Base-by-base conservation (phyloP, 805 yeast species). In the Ogataea salicorniae region DNA sequence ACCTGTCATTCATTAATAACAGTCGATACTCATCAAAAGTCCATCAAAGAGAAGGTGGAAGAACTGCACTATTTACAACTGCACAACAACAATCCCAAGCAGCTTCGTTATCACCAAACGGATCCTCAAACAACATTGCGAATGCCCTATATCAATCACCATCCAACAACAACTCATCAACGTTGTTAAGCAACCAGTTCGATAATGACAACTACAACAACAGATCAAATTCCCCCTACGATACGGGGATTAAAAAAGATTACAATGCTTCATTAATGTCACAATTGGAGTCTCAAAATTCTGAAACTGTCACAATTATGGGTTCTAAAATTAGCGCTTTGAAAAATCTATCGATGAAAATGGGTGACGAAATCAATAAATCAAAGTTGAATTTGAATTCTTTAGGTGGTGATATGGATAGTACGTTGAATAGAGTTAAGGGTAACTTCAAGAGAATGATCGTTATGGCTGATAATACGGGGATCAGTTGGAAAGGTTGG, bases 401-500 rank as follows among this genome's bases (percentile, higher is more conserved):
- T 1, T 47, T 67, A 4, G 60, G 65, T 7, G 57, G 58, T 15
- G 67, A 66, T 49, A 59, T 68, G 64, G 63, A 63, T 29, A 39
- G 51, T 11, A 58, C 67, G 0, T 63, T 77, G 17, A 57, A 63
- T 2, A 68, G 70, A 47, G 71, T 84, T 44, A 77, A 76, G 51
- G 70, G 68, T 42, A 82, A 84, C 3, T 74, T 75, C 65, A 69
- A 68, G 42, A 71, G 76, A 37, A 79, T 84, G 87, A 65, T 79
- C 65, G 65, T 71, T 3, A 80, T 84, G 80, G 87, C 87, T 4
- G 76, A 78, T 52, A 73, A 70, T 53, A 74, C 84, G 11, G 84
- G 87, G 11, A 75, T 83, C n/a, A 71, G 84, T 48, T 71, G 84
- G 72, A 75, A 78, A 49, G 71, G 76, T 6, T 83, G 91, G 91